phyloP scores from a whole-genome alignment of 1,284 basidiomycete species.

The Peniophora sp. region DNA sequence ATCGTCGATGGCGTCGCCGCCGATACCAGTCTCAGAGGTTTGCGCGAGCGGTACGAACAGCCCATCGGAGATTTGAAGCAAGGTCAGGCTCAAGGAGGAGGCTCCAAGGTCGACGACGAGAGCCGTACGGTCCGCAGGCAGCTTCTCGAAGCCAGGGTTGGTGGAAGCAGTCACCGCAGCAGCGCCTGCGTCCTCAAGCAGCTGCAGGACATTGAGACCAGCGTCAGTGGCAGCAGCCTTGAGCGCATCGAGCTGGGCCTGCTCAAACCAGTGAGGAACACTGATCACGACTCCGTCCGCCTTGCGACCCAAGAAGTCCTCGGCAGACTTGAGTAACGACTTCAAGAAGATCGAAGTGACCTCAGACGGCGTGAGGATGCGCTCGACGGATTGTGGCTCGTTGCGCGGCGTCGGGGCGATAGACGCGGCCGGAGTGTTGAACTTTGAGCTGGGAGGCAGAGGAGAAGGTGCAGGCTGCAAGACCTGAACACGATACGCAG shows the following conservation, averaged over 20 bases:
- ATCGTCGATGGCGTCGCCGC: constrained; percentile 68
- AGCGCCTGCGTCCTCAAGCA: constrained; percentile 82
- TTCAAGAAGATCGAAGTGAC: constrained; percentile 82
- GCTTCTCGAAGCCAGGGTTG: constrained; percentile 32
- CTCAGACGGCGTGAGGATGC: constrained; percentile 80
- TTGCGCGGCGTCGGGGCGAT: constrained; percentile 68
- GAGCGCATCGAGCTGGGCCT: constrained; percentile 65
- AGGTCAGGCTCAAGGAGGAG: constrained; percentile 51
- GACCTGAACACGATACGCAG: constrained; percentile 84
- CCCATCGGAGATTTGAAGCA: constrained; percentile 63
- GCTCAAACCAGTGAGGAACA: constrained; percentile 72
- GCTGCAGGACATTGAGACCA: constrained; percentile 77
- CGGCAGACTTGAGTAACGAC: constrained; percentile 81
- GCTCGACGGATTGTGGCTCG: constrained; percentile 70
- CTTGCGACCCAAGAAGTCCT: constrained; percentile 86
- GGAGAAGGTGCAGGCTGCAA: constrained; percentile 68
- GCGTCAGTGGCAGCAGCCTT: constrained; percentile 72
- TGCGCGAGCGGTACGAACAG: constrained; percentile 51
- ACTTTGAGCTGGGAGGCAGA: constrained; percentile 27
- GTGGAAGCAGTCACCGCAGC: constrained; percentile 55
- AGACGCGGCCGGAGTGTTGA: constrained; percentile 62
- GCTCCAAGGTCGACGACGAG: constrained; percentile 68
- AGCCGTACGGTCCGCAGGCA: constrained; percentile 52
- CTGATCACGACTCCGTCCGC: constrained; percentile 82
- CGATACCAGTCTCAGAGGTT: constrained; percentile 36